phyloP scores from a whole-genome alignment of 2,329 filamentous ascomycete species.

The Colletotrichum australisinense region DNA sequence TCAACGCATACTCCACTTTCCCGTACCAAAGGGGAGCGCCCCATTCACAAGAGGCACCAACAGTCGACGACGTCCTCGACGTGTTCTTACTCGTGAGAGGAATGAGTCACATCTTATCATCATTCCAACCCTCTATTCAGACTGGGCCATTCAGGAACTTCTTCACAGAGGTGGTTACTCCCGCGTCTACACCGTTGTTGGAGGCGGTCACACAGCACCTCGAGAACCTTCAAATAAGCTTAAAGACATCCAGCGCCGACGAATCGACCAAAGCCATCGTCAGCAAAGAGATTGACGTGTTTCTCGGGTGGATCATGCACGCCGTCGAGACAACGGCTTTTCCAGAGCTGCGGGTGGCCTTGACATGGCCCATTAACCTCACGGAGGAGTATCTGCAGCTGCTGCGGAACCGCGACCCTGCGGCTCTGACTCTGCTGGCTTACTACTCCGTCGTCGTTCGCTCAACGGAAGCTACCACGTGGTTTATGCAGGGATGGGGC shows the following conservation, averaged over 20 bases:
- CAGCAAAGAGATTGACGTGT: background rate
- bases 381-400: constrained; percentile 39
- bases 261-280: background rate
- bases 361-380: constrained; percentile 40
- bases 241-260: background rate
- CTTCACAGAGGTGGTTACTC: constrained; percentile 33
- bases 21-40: constrained; percentile 31
- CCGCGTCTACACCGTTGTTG: constrained; percentile 20
- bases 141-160: constrained; percentile 38
- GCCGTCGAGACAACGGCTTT: constrained; percentile 28
- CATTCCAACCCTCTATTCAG: constrained; percentile 39
- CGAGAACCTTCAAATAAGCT: background rate
- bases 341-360: constrained; percentile 38
- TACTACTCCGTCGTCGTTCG: constrained; percentile 41
- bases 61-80: constrained; percentile 46
- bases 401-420: constrained; percentile 35
- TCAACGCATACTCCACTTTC: constrained; percentile 46
- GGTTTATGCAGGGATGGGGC: constrained; percentile 37
- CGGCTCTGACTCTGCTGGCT: constrained; percentile 37
- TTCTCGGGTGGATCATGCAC: constrained; percentile 27
- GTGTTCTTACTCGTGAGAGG: constrained; percentile 45
- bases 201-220: constrained; percentile 17
- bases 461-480: constrained; percentile 35
- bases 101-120: constrained; percentile 44
- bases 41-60: constrained; percentile 35